Conservation (phyloP, 2,329 filamentous ascomycete genomes). For the Akanthomyces lecanii region DNA sequence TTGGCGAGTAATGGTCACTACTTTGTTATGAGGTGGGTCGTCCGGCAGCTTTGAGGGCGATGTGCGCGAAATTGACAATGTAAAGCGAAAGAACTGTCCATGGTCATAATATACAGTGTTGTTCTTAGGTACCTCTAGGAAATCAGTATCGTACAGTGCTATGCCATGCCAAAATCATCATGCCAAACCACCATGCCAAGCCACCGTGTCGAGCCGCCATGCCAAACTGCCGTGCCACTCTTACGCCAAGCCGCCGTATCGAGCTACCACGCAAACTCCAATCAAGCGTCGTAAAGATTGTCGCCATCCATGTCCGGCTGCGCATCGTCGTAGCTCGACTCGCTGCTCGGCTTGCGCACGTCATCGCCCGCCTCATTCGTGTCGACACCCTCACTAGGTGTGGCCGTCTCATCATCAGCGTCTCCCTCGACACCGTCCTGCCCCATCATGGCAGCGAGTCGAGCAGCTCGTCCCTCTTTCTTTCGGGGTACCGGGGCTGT, state of each 20-base stretch:
- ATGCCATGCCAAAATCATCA: background rate
- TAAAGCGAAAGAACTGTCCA: background rate
- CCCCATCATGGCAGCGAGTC: constrained; percentile 49
- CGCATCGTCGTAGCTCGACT: constrained; percentile 5
- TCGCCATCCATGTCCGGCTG: background rate
- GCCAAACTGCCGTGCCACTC: too few relatives aligned
- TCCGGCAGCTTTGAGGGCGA: background rate
- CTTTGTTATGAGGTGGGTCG: background rate
- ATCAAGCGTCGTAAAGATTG: background rate
- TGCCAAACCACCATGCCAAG: too few relatives aligned
- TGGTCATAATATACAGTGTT: background rate
- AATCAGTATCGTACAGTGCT: constrained; percentile 8
- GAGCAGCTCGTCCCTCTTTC: constrained; percentile 52
- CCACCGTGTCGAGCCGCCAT: too few relatives aligned
- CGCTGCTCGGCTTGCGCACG: constrained; percentile 7
- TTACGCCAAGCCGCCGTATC: too few relatives aligned
- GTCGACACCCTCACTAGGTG: constrained; percentile 10
- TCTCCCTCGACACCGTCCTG: constrained; percentile 29
- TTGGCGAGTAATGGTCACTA: background rate
- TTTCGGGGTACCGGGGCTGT: constrained; percentile 49
- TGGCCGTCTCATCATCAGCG: constrained; percentile 8
- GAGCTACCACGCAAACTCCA: background rate
- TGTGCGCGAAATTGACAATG: too few relatives aligned
- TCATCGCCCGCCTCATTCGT: constrained; percentile 9
- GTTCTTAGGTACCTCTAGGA: background rate